These are phyloP conservation scores for Phytophthora brassicae DNA, from an alignment of 352 stramenopile genomes.

Conservation along the genomic window DNA sequence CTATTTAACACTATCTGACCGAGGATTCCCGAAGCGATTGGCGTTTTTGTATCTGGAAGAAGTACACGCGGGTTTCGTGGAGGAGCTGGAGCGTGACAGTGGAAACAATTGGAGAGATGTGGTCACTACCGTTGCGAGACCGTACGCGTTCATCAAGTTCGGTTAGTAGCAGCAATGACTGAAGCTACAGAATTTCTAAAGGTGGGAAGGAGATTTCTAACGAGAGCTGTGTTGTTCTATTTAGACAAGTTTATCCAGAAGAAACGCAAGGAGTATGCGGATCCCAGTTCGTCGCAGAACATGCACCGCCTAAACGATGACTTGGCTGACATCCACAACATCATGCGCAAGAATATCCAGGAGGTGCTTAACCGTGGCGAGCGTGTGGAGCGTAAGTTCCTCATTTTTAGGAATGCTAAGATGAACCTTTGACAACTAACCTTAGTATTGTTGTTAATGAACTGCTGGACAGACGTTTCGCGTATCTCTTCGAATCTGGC, in stretches of 20 bases:
- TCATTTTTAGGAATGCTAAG: neutral
- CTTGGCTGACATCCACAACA: conserved; percentile 98
- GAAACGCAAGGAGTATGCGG: conserved; percentile 97
- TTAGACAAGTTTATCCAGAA: conserved; percentile 97
- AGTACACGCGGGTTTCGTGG: conserved; percentile 92
- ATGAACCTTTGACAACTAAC: conserved; percentile 5
- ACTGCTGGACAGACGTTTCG: conserved; percentile 64
- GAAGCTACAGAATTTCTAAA: too few species aligned
- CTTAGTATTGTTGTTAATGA: conserved; percentile 5
- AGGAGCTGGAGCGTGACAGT: conserved; percentile 94
- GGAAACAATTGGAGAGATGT: conserved; percentile 89
- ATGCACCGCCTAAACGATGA: conserved; percentile 97
- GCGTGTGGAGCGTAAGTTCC: conserved; percentile 74
- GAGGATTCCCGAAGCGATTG: conserved; percentile 96
- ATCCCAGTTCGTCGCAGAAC: conserved; percentile 95
- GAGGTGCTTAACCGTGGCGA: conserved; percentile 93
- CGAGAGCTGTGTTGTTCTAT: neutral
- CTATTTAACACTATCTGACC: conserved; percentile 97
- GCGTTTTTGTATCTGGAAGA: conserved; percentile 98
- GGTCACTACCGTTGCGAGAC: conserved; percentile 94
- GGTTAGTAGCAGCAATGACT: conserved; percentile 55
- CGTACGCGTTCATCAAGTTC: conserved; percentile 99
- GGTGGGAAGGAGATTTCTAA: too few species aligned
- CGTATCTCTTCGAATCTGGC: conserved; percentile 90
- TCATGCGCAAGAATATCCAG: conserved; percentile 99